phyloP scores from a whole-genome alignment of 345 rosid genomes.

The Corymbia maculata region DNA sequence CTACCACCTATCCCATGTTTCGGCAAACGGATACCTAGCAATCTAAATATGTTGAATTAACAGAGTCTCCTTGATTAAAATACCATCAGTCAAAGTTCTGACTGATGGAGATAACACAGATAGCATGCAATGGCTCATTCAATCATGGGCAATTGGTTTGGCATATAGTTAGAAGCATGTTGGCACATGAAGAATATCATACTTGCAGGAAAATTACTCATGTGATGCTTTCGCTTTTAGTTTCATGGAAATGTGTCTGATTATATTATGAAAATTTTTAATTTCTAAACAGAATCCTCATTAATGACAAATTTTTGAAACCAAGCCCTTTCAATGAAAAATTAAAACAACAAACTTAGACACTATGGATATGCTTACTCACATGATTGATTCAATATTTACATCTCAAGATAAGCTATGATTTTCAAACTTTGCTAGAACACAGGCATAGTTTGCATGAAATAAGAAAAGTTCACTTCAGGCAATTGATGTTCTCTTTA shows the following conservation, averaged over 20 bases:
- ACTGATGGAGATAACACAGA: not conserved
- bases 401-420: not conserved
- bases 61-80: not conserved
- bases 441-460: not conserved
- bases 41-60: not conserved
- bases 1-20: not conserved
- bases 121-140: not conserved
- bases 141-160: not conserved
- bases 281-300: not conserved
- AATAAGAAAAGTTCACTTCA: not conserved
- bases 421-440: not conserved
- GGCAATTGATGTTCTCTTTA: not conserved
- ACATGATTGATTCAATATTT: not conserved
- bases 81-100: not conserved
- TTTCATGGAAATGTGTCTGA: not conserved
- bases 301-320: not conserved
- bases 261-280: not conserved
- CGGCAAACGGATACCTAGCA: not conserved
- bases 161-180: not conserved
- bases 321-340: not conserved
- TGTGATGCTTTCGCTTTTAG: not conserved
- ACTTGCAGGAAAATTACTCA: no score
- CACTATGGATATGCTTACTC: not conserved
- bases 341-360: not conserved
- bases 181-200: no score